Evolutionary conservation across 1,139 yeast species (phyloP).

Genomic region (Pichia sp.): DNA sequence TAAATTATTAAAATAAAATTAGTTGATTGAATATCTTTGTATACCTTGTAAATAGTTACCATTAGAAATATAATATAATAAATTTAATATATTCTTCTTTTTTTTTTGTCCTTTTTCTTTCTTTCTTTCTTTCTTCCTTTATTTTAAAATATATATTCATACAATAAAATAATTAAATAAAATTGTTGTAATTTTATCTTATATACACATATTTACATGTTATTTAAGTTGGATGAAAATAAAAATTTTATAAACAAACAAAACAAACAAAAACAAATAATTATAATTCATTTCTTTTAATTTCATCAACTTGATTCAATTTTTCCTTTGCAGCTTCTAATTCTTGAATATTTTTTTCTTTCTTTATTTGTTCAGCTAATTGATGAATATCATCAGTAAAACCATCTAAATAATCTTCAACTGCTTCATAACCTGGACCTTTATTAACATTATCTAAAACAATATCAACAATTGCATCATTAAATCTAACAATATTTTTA

Average conservation of each 20-base stretch:
- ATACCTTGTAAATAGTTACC: too few relatives aligned
- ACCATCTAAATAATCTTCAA: conserved; percentile 33
- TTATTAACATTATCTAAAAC: conserved; percentile 26
- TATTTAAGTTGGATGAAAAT: background rate
- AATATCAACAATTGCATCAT: conserved; percentile 31
- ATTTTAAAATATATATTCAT: too few relatives aligned
- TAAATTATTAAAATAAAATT: conserved; percentile 31
- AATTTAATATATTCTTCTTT: background rate
- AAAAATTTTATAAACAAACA: background rate
- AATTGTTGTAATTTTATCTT: background rate
- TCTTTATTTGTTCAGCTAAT: conserved; percentile 27
- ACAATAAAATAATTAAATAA: too few relatives aligned
- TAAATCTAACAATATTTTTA: conserved; percentile 28
- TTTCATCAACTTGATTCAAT: conserved; percentile 17
- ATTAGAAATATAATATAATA: background rate
- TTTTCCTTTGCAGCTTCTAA: conserved; percentile 22
- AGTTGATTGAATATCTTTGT: too few relatives aligned
- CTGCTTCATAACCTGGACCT: conserved; percentile 34
- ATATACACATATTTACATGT: background rate
- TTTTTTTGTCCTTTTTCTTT: background rate
- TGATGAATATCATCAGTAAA: conserved; percentile 21
- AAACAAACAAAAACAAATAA: background rate
- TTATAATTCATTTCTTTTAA: conserved; percentile 7
- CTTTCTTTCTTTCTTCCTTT: too few relatives aligned
- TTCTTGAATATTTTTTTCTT: conserved; percentile 23